phyloP scores from a whole-genome alignment of 352 stramenopile genomes.

The Phytophthora tubulina region DNA sequence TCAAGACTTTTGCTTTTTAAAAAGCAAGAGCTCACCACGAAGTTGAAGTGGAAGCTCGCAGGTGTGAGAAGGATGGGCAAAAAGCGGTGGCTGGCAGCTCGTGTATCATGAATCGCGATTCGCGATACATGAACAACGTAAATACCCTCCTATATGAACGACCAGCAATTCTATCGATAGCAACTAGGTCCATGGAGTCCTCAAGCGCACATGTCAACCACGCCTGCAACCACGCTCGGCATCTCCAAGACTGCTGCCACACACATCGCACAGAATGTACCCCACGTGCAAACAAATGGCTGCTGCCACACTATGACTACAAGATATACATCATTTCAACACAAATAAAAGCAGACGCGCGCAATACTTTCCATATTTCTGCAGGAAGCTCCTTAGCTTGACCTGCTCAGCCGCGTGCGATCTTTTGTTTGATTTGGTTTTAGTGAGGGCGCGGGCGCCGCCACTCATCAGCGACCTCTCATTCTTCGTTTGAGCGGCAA shows the following conservation, averaged over 20 bases:
- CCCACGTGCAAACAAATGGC: neutral
- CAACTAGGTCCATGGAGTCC: neutral
- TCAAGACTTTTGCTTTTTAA: too few relatives aligned
- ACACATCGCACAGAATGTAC: neutral
- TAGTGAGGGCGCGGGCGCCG: neutral
- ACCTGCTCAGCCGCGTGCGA: conserved; percentile 4
- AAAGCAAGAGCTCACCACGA: too few relatives aligned
- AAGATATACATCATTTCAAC: neutral
- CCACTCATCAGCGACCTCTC: conserved; percentile 1
- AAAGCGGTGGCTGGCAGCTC: too few relatives aligned
- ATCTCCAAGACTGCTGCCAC: neutral
- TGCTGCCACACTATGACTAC: neutral
- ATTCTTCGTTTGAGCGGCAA: conserved; percentile 35
- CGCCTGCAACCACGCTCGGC: too few relatives aligned
- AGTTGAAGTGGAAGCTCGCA: too few relatives aligned
- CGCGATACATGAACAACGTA: too few relatives aligned
- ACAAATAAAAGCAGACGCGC: neutral
- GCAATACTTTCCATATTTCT: conserved; percentile 26
- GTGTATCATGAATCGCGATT: too few relatives aligned
- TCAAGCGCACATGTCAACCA: neutral
- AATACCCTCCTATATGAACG: too few relatives aligned
- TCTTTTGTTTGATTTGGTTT: conserved; percentile 26
- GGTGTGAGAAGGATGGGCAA: too few relatives aligned
- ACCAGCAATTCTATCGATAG: too few relatives aligned
- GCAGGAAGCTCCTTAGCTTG: conserved; percentile 1